Evolutionary conservation across 2,329 filamentous ascomycete species (phyloP), one percentile per base, ranked within the genome.

Genomic region (Metarhizium brunneum): DNA sequence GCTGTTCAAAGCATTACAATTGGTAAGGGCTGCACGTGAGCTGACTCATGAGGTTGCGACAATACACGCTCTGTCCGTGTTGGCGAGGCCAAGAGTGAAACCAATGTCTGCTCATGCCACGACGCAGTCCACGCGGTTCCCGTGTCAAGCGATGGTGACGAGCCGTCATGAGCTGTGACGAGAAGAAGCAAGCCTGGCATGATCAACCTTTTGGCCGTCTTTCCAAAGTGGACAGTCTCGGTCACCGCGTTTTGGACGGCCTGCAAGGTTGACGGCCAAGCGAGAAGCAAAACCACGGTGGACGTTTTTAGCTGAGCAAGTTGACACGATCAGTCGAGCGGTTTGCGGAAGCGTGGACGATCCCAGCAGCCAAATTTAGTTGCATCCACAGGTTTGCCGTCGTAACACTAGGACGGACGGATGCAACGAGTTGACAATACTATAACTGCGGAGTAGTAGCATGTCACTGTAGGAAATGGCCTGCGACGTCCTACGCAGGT

Each of bases 61-160:
- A 35, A 35, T 35, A 35, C 32, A 8, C 32, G 32, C 32, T 35
- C 32, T 25, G 25, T 25, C 32, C 4, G 10, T 35, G 32, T 35
- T 8, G 32, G 32, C 32, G 7, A 35, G 32, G 32, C 32, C 32
- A 35, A 11, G 2, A 8, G 32, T 11, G 32, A 35, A 35, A 35
- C 32, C 32, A 35, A 35, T 8, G 32, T 35, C 32, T 11, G 11
- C 38, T 40, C 38, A 40, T 16, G 38, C 4, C 38, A 40, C 38
- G 14, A 40, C 38, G 2, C 8, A 48, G 25, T 11, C 45, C 45
- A 30, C 10, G 16, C 25, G 18, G 45, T 16, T 29, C 18, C 13
- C 25, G 32, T 35, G 10, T 35, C 43, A 50, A 53, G 56, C 56
- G 55, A 56, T 25, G 47, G 52, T 36, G 47, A 55, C 54, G 49